phyloP scores from a whole-genome alignment of 805 yeast genomes.

The Candida broadrunensis region DNA sequence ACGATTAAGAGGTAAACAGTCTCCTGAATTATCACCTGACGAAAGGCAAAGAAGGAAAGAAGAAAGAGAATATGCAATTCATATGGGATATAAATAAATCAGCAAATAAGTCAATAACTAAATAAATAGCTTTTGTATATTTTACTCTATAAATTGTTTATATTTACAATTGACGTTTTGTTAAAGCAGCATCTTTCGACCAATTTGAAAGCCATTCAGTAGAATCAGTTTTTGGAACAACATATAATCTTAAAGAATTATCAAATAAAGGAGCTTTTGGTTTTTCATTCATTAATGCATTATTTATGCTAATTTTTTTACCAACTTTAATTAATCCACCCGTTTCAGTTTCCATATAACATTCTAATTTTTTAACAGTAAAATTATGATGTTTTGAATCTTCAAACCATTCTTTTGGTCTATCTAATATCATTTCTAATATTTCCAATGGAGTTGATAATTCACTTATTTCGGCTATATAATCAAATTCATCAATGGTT shows the following conservation, averaged over 20 bases:
- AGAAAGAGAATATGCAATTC: constrained; percentile 43
- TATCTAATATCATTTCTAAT: constrained; percentile 52
- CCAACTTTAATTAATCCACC: constrained; percentile 90
- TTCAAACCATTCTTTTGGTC: constrained; percentile 69
- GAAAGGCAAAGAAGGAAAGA: constrained; percentile 43
- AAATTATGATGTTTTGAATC: constrained; percentile 63
- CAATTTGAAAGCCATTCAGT: constrained; percentile 64
- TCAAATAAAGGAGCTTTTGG: constrained; percentile 80
- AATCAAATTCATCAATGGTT: constrained; percentile 78
- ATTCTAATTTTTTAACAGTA: constrained; percentile 55
- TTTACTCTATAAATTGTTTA: constrained; percentile 1
- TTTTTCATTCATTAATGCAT: constrained; percentile 56
- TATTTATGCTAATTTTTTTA: constrained; percentile 64
- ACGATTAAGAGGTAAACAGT: constrained; percentile 52
- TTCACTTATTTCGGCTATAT: constrained; percentile 73
- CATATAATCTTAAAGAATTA: constrained; percentile 63
- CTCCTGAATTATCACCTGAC: constrained; percentile 45
- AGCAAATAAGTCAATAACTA: not conserved
- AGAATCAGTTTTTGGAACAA: constrained; percentile 73
- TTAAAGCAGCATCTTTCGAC: constrained; percentile 60
- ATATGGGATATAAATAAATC: constrained; percentile 37
- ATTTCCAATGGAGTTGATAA: constrained; percentile 62
- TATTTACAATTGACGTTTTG: constrained; percentile 26
- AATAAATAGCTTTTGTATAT: not conserved
- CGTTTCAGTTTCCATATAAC: constrained; percentile 73